Evolutionary conservation across 768 basidiomycete species (phyloP).

Genomic region (Rhodotorula paludigena): DNA sequence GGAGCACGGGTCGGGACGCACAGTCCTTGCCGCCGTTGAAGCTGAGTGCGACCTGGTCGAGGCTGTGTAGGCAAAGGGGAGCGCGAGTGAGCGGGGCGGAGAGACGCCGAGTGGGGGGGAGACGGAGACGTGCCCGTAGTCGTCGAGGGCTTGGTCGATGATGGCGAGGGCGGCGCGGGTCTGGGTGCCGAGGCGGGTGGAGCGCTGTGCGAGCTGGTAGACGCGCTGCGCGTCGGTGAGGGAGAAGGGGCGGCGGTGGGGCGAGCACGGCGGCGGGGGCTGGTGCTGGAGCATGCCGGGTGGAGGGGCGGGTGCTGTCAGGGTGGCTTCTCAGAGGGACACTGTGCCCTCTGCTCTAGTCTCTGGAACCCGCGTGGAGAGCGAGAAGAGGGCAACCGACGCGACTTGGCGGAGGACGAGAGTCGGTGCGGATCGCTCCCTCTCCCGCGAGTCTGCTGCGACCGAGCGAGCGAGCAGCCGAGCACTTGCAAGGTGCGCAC

Average conservation of each 20-base stretch:
- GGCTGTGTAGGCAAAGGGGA: neutral
- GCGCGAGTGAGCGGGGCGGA: neutral
- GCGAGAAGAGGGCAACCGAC: too few species aligned
- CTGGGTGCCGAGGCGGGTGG: slow-evolving; percentile 7
- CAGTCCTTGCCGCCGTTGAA: slow-evolving; percentile 99
- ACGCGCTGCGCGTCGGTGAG: slow-evolving; percentile 27
- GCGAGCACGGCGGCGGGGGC: neutral
- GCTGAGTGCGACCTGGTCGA: slow-evolving; percentile 62
- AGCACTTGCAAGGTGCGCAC: too few species aligned
- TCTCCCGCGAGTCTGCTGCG: too few species aligned
- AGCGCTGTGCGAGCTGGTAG: slow-evolving; percentile 8
- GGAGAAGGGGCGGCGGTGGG: slow-evolving; percentile 17
- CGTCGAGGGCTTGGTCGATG: slow-evolving; percentile 69
- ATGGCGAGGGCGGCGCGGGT: slow-evolving; percentile 77
- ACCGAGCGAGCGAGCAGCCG: too few species aligned
- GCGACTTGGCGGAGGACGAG: too few species aligned
- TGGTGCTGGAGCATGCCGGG: neutral
- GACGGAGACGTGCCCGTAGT: slow-evolving; percentile 64
- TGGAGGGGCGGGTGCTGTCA: neutral
- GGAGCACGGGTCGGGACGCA: slow-evolving; percentile 45
- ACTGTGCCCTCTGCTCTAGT: too few species aligned
- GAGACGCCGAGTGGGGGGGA: neutral
- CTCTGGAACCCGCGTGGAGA: too few species aligned
- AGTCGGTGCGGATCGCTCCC: too few species aligned
- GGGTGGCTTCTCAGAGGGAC: too few species aligned